Conservation (phyloP, 345 rosid species). For the Citrus medica region DNA sequence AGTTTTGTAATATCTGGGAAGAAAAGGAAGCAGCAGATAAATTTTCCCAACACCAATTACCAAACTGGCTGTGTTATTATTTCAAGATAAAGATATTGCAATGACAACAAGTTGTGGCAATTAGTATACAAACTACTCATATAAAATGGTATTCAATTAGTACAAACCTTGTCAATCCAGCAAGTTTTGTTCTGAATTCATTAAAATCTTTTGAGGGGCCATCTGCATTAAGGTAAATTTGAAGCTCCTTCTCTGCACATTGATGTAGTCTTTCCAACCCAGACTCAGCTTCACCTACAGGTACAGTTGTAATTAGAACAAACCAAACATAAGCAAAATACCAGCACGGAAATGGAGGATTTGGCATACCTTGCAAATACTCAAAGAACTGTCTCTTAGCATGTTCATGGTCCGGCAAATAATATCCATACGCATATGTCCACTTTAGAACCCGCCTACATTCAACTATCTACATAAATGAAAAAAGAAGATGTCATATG, state of each 20-base stretch:
- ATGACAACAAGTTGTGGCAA: not conserved
- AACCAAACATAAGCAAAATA: not conserved
- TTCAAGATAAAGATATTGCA: not conserved
- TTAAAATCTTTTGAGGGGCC: conserved; percentile 74
- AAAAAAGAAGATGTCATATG: conserved; percentile 10
- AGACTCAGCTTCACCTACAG: conserved; percentile 82
- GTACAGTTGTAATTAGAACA: conserved; percentile 8
- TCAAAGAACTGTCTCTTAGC: conserved; percentile 78
- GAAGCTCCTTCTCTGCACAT: conserved; percentile 85
- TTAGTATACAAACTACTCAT: not conserved
- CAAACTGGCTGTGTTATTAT: not conserved
- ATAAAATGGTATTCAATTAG: not conserved
- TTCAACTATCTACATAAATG: conserved; percentile 55
- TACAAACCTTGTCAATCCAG: conserved; percentile 73
- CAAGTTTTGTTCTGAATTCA: conserved; percentile 82
- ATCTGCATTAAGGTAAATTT: conserved; percentile 43
- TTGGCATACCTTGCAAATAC: conserved; percentile 66
- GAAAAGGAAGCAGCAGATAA: not conserved
- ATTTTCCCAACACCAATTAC: not conserved
- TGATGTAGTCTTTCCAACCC: conserved; percentile 90
- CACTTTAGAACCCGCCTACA: conserved; percentile 88
- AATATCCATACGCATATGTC: conserved; percentile 88
- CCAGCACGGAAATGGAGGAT: not conserved
- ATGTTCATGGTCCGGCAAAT: conserved; percentile 70
- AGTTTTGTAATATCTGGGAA: not conserved